Percentiles rank a stretch among this genome's conserved stretches.
Evolutionary conservation across 495 filamentous ascomycete species (phyloP).

Genomic region (Aspergillus olivimuriae): DNA sequence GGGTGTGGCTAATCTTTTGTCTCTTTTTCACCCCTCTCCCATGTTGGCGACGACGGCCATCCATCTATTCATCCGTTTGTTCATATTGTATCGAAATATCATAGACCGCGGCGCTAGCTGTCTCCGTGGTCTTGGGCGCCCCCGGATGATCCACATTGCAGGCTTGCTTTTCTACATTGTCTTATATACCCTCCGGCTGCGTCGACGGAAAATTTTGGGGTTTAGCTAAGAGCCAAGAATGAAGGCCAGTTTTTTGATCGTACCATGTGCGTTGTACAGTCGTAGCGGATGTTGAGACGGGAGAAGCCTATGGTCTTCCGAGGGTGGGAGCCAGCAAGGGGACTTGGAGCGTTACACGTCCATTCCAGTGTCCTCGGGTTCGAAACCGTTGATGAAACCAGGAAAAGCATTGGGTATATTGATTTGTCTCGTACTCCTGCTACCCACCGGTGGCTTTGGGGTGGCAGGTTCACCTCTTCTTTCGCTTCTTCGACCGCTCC

Average conservation of each 20-base stretch:
- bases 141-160: constrained; percentile 1
- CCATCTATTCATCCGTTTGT: not conserved
- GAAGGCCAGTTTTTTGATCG: constrained; percentile 12
- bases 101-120: not conserved
- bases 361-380: too few relatives aligned
- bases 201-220: constrained; percentile 15
- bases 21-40: not conserved
- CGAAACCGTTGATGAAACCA: too few relatives aligned
- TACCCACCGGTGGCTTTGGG: not conserved
- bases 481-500: constrained; percentile 47
- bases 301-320: not conserved
- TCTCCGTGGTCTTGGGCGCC: not conserved
- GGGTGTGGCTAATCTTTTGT: not conserved
- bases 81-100: not conserved
- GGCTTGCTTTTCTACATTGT: constrained; percentile 19
- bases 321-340: not conserved
- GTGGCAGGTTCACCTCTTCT: constrained; percentile 40
- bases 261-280: constrained; percentile 2
- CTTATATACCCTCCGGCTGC: constrained; percentile 33
- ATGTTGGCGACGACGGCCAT: not conserved
- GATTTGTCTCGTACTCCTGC: not conserved
- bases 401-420: constrained; percentile 15
- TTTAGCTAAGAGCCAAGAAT: constrained; percentile 10
- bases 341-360: too few relatives aligned
- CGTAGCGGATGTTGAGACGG: not conserved